Conservation (phyloP, 2,329 filamentous ascomycete species). For the Metarhizium sp. region DNA sequence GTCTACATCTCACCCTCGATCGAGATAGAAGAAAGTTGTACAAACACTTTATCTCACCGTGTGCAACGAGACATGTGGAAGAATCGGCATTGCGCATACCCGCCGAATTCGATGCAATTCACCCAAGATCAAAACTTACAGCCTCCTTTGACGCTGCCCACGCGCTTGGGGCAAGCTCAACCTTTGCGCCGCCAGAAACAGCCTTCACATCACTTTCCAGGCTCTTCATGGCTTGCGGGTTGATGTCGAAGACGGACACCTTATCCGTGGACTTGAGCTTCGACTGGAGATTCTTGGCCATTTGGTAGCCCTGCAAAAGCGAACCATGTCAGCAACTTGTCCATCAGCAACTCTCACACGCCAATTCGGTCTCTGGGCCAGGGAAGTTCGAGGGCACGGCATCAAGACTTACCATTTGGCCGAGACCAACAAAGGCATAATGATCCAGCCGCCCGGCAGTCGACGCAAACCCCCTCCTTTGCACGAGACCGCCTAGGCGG, state of each 20-base stretch:
- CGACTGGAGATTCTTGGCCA: constrained; percentile 52
- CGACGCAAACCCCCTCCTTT: constrained; percentile 40
- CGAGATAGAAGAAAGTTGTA: too few species aligned
- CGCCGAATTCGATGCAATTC: not conserved
- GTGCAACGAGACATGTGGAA: not conserved
- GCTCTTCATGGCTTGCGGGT: constrained; percentile 35
- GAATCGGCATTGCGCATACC: not conserved
- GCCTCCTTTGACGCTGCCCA: constrained; percentile 41
- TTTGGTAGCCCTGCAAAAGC: constrained; percentile 44
- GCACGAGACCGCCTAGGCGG: constrained; percentile 20
- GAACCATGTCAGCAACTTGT: not conserved
- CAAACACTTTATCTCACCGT: not conserved
- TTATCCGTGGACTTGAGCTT: constrained; percentile 43
- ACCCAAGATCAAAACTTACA: constrained; percentile 29
- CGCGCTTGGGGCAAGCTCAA: constrained; percentile 35
- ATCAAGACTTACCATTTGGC: constrained; percentile 45
- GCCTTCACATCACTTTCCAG: constrained; percentile 39
- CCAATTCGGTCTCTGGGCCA: not conserved
- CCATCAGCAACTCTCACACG: not conserved
- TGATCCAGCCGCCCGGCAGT: constrained; percentile 37
- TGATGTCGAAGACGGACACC: constrained; percentile 48
- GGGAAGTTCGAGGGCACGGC: not conserved
- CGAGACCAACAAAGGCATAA: constrained; percentile 51
- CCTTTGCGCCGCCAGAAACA: constrained; percentile 33
- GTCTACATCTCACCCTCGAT: too few species aligned